A percentile compares a stretch with the other conserved stretches of the same genome.
These are phyloP conservation scores for Litsea cubeba DNA, from an alignment of 164 flowering plant species.

Conservation along the genomic window DNA sequence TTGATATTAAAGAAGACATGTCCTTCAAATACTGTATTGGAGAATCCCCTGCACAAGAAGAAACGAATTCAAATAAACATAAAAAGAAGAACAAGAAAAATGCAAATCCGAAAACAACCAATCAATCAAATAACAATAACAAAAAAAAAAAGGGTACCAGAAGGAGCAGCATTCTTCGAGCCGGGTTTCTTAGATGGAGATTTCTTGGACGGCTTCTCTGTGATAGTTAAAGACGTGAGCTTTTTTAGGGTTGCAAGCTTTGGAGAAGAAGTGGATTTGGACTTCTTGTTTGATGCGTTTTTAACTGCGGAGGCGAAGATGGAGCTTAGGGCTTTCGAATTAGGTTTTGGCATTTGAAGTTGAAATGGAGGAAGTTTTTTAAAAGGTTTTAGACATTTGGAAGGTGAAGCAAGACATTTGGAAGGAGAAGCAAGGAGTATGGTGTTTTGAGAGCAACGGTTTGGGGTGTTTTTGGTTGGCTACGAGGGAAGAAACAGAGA, in stretches of 20 bases:
- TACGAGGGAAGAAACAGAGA: neutral
- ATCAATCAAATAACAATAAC: neutral
- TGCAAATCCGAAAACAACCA: neutral
- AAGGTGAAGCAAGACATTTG: too few relatives aligned
- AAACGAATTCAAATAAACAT: neutral
- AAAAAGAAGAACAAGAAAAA: neutral
- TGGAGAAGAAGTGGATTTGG: neutral
- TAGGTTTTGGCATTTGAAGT: constrained; percentile 20
- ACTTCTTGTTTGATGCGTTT: neutral
- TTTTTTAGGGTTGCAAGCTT: constrained; percentile 9
- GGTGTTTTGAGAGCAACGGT: too few relatives aligned
- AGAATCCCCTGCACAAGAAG: constrained; percentile 13
- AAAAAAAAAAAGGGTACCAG: constrained; percentile 2
- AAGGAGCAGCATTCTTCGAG: neutral
- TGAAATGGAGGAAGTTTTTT: neutral
- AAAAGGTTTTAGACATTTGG: too few relatives aligned
- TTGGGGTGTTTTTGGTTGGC: neutral
- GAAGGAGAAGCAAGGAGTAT: too few relatives aligned
- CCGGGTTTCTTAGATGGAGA: constrained; percentile 7
- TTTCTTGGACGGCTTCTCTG: constrained; percentile 4
- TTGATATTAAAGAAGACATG: constrained; percentile 31
- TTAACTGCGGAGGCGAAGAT: constrained; percentile 23
- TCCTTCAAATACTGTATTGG: constrained; percentile 9
- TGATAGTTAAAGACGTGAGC: constrained; percentile 7
- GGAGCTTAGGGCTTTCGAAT: constrained; percentile 21